A percentile compares a stretch with the other conserved stretches of the same genome.
These are phyloP conservation scores for Stephanodiscus minutulus DNA, from an alignment of 108 stramenopile genomes.

Conservation along the genomic window DNA sequence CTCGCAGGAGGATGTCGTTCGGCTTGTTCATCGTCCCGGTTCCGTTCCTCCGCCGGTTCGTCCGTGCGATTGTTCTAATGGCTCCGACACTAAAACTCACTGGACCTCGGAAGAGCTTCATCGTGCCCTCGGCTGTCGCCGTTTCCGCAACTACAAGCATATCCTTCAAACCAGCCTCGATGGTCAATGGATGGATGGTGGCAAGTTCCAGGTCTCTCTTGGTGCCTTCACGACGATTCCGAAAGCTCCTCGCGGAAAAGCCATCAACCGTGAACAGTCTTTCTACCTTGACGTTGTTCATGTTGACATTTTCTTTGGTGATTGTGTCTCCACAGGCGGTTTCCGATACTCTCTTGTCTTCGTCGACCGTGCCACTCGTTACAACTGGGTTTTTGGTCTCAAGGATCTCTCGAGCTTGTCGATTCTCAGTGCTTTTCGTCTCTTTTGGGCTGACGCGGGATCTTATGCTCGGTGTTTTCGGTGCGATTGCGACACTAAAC, in stretches of 20 bases:
- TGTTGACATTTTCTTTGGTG: constrained; percentile 10
- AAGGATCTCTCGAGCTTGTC: too few species aligned
- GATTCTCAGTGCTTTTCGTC: too few species aligned
- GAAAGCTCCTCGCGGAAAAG: not conserved
- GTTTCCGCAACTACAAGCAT: constrained; percentile 19
- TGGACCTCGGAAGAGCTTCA: constrained; percentile 17
- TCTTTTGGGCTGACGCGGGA: too few species aligned
- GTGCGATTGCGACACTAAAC: too few species aligned
- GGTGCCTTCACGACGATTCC: constrained; percentile 17
- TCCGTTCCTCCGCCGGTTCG: not conserved
- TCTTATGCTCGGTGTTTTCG: too few species aligned
- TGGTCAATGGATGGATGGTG: constrained; percentile 3
- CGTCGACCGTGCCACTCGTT: not conserved
- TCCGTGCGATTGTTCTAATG: not conserved
- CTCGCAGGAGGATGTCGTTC: too few species aligned
- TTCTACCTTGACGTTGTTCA: constrained; percentile 14
- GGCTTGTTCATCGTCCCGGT: constrained; percentile 8
- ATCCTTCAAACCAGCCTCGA: constrained; percentile 6
- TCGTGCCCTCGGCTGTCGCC: constrained; percentile 14
- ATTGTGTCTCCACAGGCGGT: constrained; percentile 10
- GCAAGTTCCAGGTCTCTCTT: constrained; percentile 3
- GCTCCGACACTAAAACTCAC: constrained; percentile 7
- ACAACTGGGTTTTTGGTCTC: too few species aligned
- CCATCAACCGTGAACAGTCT: not conserved
- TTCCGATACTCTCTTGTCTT: constrained; percentile 6